Evolutionary conservation across 768 basidiomycete genomes (phyloP), one percentile per base, ranked within the genome.

Genomic region (Termitomyces sp.): DNA sequence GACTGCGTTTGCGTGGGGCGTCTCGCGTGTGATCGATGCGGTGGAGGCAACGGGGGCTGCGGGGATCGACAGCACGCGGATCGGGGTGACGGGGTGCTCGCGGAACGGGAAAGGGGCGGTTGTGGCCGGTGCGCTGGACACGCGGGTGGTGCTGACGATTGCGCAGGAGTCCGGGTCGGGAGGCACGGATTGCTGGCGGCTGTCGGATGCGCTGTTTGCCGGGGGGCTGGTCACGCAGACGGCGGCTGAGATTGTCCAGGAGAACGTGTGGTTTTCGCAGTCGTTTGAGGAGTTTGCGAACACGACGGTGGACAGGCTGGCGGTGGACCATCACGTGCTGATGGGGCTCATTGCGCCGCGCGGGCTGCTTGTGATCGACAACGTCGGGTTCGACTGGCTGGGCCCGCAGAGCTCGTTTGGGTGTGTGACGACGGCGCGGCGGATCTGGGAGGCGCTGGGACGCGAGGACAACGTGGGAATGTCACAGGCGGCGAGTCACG

Each of bases 191-290:
- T 79, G 78, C 69, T 84, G 83, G 82, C 76, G 82, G 37, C 67
- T 84, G 52, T 82, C 80, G n/a, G 73, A 78, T 59, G 74, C 62
- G 49, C 73, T 80, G 72, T 64, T 73, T 59, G 60, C 64, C 25
- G 63, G 60, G 16, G 81, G 81, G 1, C 66, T 68, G 17, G 62
- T 59, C 43, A 78, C 78, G 5, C 83, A 84, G 68, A 80, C 79
- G 4, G 80, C 82, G 7, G 70, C 72, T 2, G 77, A 83, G 65
- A 83, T 83, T 61, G 76, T 84, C 52, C 67, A 67, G 46, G 82
- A 84, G 70, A 83, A 84, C 65, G 81, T 81, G 32, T 84, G 82
- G 82, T 81, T 83, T 73, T 77, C 78, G 19, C 66, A 70, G n/a
- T 66, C 62, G 53, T 83, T 83, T 67, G 68, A 76, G 43, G 68